Percentiles rank a stretch among this genome's conserved stretches.
These are phyloP conservation scores for Sugiyamaella grinbergsii DNA, from an alignment of 1,139 yeast genomes.

Conservation along the genomic window DNA sequence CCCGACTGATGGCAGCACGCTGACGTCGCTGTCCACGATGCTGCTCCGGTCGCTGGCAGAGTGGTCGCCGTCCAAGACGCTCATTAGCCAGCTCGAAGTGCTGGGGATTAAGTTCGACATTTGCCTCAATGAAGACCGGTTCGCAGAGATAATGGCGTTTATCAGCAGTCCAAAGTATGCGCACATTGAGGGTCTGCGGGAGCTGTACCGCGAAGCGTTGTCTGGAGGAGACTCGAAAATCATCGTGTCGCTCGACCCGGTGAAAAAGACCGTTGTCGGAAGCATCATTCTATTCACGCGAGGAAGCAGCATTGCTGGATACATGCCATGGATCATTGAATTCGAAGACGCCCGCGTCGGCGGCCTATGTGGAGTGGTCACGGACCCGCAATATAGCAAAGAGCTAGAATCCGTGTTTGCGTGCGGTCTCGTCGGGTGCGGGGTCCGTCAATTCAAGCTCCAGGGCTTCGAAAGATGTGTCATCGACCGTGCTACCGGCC, in stretches of 20 bases:
- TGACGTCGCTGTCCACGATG: constrained; percentile 30
- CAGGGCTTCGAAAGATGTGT: constrained; percentile 41
- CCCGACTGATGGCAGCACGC: constrained; percentile 10
- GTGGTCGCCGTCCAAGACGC: constrained; percentile 60
- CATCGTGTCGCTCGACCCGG: constrained; percentile 60
- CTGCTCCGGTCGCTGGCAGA: constrained; percentile 32
- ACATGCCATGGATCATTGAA: constrained; percentile 53
- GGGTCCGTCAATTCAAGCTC: constrained; percentile 54
- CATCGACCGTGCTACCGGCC: constrained; percentile 35
- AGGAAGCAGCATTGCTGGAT: constrained; percentile 51
- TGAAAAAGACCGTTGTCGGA: constrained; percentile 57
- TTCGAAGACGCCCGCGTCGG: constrained; percentile 48
- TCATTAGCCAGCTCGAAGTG: constrained; percentile 58
- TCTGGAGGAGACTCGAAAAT: constrained; percentile 44
- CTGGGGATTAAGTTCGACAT: constrained; percentile 63
- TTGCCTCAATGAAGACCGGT: constrained; percentile 42
- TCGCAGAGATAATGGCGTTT: constrained; percentile 30
- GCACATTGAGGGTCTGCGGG: constrained; percentile 34
- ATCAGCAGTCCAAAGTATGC: constrained; percentile 39
- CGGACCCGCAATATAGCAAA: constrained; percentile 52
- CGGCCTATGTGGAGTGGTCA: constrained; percentile 59
- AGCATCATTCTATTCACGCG: constrained; percentile 57
- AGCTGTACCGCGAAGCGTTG: constrained; percentile 38
- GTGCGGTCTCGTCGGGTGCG: constrained; percentile 59
- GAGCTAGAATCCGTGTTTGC: constrained; percentile 25